A percentile compares a stretch with the other conserved stretches of the same genome.
These are phyloP conservation scores for Marsdenia floribunda DNA, from an alignment of 257 asterid species.

Conservation along the genomic window DNA sequence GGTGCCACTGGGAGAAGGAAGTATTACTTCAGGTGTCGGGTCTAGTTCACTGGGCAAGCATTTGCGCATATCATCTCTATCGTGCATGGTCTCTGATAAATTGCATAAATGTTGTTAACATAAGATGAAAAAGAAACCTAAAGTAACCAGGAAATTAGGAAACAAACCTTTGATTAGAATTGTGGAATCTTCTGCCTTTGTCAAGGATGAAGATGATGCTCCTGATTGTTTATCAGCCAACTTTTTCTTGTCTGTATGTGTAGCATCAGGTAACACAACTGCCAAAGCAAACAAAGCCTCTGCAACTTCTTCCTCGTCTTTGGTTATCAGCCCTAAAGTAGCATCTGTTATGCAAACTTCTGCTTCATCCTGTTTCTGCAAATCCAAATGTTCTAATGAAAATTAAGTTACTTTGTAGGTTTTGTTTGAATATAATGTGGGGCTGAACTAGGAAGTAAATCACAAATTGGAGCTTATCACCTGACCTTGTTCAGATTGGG, in stretches of 20 bases:
- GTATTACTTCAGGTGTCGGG: constrained; percentile 29
- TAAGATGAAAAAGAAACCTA: constrained; percentile 3
- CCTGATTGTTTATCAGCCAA: constrained; percentile 26
- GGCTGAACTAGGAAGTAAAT: neutral
- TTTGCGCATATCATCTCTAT: constrained; percentile 18
- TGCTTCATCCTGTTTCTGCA: constrained; percentile 32
- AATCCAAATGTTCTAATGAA: constrained; percentile 20
- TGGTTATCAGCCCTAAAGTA: constrained; percentile 31
- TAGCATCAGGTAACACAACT: constrained; percentile 36
- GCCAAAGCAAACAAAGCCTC: constrained; percentile 74
- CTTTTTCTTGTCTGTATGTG: constrained; percentile 20
- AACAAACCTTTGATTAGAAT: constrained; percentile 36
- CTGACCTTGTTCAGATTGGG: constrained; percentile 51
- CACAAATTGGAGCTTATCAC: constrained; percentile 1
- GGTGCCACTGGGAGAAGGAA: constrained; percentile 26
- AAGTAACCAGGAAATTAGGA: constrained; percentile 2
- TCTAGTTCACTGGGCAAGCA: constrained; percentile 19
- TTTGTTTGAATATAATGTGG: neutral
- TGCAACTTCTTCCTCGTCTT: constrained; percentile 93
- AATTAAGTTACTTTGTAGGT: neutral
- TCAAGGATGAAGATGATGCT: constrained; percentile 31
- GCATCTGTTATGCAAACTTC: constrained; percentile 7
- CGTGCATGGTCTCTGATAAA: constrained; percentile 17
- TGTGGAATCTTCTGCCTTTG: constrained; percentile 23
- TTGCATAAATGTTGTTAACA: constrained; percentile 18